A percentile compares a stretch with the other conserved stretches of the same genome.
Evolutionary conservation across 345 rosid species (phyloP).

Genomic region (Balakata baccata): DNA sequence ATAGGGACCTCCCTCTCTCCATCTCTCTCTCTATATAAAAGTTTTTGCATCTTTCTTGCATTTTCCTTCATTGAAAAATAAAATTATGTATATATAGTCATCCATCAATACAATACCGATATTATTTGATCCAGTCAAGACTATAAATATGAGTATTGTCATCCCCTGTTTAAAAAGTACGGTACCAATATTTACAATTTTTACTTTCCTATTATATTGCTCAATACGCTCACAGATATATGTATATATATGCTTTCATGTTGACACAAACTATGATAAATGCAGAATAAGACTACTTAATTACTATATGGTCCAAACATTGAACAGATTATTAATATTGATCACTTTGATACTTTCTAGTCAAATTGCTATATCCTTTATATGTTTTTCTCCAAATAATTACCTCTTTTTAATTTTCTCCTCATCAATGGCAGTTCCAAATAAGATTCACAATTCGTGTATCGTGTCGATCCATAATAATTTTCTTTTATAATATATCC

Average conservation of each 20-base stretch:
- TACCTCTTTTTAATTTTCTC: background rate
- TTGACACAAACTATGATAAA: background rate
- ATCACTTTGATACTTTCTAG: background rate
- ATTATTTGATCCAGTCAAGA: too few species aligned
- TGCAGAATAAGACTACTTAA: background rate
- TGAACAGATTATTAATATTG: background rate
- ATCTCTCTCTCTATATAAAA: too few species aligned
- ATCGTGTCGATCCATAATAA: too few species aligned
- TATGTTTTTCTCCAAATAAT: background rate
- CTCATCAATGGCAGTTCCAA: background rate
- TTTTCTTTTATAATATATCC: background rate
- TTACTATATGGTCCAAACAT: background rate
- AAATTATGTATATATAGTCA: background rate
- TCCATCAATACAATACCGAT: too few species aligned
- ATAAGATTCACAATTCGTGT: too few species aligned
- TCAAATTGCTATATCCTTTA: background rate
- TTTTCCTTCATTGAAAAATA: background rate
- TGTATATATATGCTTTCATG: background rate
- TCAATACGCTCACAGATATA: too few species aligned
- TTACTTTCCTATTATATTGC: too few species aligned
- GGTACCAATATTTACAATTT: too few species aligned
- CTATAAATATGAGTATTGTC: too few species aligned
- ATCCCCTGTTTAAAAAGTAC: too few species aligned
- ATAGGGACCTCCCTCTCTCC: too few species aligned
- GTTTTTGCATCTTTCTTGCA: background rate